Conservation (phyloP, 1,139 yeast genomes). For the Blastobotrys buckinghamii region DNA sequence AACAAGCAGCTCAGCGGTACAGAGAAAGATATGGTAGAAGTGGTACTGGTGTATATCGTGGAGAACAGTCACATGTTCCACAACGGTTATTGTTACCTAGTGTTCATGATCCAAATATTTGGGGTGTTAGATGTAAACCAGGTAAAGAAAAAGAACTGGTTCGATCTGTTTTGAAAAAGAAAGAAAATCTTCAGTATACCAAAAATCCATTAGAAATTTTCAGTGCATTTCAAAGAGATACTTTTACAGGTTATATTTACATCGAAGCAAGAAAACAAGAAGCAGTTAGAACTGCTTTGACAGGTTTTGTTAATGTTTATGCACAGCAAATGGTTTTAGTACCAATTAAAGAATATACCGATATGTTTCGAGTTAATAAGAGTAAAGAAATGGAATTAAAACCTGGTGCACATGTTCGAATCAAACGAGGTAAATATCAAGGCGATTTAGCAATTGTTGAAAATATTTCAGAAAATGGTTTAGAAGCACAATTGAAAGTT, state of each 20-base stretch:
- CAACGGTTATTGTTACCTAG: conserved; percentile 92
- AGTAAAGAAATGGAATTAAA: conserved; percentile 80
- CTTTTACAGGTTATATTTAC: conserved; percentile 84
- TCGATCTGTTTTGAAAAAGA: conserved; percentile 74
- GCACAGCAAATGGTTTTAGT: conserved; percentile 68
- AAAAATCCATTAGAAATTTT: conserved; percentile 62
- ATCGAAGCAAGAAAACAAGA: conserved; percentile 92
- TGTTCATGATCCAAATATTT: conserved; percentile 91
- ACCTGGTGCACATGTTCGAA: conserved; percentile 89
- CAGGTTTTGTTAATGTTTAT: conserved; percentile 84
- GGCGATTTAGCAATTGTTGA: conserved; percentile 93
- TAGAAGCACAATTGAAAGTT: conserved; percentile 85
- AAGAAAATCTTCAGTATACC: conserved; percentile 58
- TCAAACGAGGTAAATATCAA: conserved; percentile 85
- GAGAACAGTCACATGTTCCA: conserved; percentile 84
- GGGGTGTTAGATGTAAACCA: conserved; percentile 91
- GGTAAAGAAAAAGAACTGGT: conserved; percentile 93
- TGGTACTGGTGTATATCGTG: conserved; percentile 75
- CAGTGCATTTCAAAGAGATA: conserved; percentile 94
- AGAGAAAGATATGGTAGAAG: conserved; percentile 90
- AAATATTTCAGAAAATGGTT: conserved; percentile 87
- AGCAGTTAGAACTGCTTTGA: conserved; percentile 82
- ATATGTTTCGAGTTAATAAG: conserved; percentile 82
- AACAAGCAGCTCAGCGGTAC: conserved; percentile 84
- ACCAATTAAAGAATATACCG: conserved; percentile 94